Conservation (phyloP, 139 green algal species). For the Eudorina sp. region DNA sequence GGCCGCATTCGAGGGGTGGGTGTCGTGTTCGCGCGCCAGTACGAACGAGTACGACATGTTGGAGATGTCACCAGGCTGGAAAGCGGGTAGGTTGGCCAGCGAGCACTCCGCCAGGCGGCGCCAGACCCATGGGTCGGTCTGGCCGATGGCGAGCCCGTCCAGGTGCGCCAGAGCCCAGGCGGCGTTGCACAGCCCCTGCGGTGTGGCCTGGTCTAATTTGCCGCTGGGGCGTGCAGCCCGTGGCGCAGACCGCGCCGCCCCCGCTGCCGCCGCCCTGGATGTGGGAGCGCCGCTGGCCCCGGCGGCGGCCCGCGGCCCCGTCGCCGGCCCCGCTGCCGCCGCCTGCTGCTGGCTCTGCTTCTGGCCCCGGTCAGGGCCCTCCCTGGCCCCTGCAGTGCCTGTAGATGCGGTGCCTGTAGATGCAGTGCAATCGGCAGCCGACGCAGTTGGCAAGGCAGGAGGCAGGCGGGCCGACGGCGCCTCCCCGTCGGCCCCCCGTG, state of each 20-base stretch:
- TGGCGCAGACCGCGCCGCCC: background rate
- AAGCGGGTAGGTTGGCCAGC: background rate
- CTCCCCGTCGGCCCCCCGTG: no score
- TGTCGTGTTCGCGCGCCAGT: background rate
- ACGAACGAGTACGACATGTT: conserved; percentile 41
- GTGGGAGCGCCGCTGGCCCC: background rate
- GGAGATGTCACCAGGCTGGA: conserved; percentile 34
- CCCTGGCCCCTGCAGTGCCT: no score
- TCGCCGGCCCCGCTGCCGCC: no score
- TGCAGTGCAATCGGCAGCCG: no score
- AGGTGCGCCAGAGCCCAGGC: conserved; percentile 39
- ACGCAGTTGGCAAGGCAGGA: no score
- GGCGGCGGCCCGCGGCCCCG: no score
- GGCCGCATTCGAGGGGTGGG: background rate
- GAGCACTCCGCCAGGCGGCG: background rate
- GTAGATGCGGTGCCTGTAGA: no score
- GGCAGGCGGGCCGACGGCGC: no score
- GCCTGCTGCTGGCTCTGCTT: no score
- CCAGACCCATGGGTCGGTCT: background rate
- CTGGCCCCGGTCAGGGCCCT: no score
- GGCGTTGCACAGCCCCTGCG: conserved; percentile 40
- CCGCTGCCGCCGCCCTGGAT: background rate
- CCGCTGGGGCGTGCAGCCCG: no score
- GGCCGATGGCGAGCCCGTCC: no score
- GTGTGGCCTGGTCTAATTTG: background rate